phyloP scores from a whole-genome alignment of 805 yeast species.

The Starmerella bacillaris region DNA sequence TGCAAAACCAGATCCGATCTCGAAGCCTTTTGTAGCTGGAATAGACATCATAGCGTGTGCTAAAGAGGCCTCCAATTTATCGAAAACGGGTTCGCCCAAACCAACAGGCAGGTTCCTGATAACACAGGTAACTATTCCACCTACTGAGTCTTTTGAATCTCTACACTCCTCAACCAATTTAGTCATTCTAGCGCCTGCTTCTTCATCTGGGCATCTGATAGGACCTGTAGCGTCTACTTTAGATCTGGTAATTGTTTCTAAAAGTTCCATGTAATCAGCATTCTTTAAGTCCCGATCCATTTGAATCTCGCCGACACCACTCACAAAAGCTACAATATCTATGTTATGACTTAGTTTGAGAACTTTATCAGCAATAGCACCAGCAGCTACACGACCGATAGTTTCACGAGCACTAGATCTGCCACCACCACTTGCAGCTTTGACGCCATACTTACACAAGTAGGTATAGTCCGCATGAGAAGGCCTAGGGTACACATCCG shows the following conservation, averaged over 20 bases:
- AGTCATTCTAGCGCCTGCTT: conserved; percentile 59
- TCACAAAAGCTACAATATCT: conserved; percentile 90
- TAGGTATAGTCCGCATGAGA: conserved; percentile 96
- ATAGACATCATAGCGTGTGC: conserved; percentile 97
- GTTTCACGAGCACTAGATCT: conserved; percentile 95
- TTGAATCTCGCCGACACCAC: conserved; percentile 69
- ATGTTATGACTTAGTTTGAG: conserved; percentile 57
- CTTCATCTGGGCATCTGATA: conserved; percentile 77
- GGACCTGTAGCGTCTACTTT: conserved; percentile 77
- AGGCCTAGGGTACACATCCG: conserved; percentile 91
- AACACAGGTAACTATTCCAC: conserved; percentile 96
- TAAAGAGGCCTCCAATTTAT: conserved; percentile 80
- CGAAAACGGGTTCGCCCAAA: conserved; percentile 96
- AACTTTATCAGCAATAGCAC: conserved; percentile 92
- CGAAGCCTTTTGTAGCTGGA: conserved; percentile 97
- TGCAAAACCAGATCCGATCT: conserved; percentile 87
- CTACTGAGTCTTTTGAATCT: conserved; percentile 79
- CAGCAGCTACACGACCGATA: conserved; percentile 96
- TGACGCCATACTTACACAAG: conserved; percentile 72
- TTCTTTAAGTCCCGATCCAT: conserved; percentile 58
- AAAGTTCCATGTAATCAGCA: conserved; percentile 43
- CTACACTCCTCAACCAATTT: conserved; percentile 72
- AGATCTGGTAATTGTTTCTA: conserved; percentile 70
- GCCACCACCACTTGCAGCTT: conserved; percentile 95
- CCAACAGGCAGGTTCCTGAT: conserved; percentile 86